These are phyloP conservation scores for Cercospora brassicicola DNA, from an alignment of 2,329 filamentous ascomycete genomes.

Conservation along the genomic window DNA sequence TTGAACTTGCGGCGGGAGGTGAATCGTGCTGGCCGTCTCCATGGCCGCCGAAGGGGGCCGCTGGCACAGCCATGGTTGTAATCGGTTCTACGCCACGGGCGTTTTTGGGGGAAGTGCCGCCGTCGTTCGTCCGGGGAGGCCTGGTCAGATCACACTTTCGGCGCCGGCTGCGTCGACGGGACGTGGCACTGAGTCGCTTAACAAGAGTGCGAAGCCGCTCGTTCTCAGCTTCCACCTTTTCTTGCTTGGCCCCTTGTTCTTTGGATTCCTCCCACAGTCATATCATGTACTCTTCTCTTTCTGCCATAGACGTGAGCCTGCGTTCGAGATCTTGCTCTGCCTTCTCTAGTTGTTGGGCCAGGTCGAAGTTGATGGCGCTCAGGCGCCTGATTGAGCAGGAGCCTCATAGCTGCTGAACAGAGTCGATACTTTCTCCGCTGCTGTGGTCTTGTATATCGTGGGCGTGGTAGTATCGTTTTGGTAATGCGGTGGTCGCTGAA, in stretches of 20 bases:
- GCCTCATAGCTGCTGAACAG: not conserved
- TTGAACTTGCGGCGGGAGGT: not conserved
- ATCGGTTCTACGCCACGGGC: too few relatives aligned
- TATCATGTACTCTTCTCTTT: not conserved
- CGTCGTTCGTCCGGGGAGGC: not conserved
- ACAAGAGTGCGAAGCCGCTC: not conserved
- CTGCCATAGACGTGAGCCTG: not conserved
- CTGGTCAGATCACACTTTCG: not conserved
- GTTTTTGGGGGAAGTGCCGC: too few relatives aligned
- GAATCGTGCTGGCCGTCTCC: not conserved
- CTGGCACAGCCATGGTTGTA: too few relatives aligned
- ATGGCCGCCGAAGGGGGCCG: too few relatives aligned
- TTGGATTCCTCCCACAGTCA: not conserved
- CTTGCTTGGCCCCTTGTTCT: not conserved
- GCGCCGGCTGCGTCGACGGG: not conserved
- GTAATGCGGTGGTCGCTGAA: not conserved
- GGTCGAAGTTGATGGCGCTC: not conserved
- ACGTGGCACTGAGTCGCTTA: too few relatives aligned
- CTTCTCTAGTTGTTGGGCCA: not conserved
- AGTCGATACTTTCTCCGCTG: not conserved
- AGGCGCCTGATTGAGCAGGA: not conserved
- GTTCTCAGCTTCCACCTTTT: conserved; percentile 4
- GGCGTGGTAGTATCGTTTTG: not conserved
- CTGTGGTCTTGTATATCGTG: not conserved
- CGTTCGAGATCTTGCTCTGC: not conserved